These are phyloP conservation scores for Chlorella sp. DNA, from an alignment of 139 green algal genomes.

Conservation along the genomic window DNA sequence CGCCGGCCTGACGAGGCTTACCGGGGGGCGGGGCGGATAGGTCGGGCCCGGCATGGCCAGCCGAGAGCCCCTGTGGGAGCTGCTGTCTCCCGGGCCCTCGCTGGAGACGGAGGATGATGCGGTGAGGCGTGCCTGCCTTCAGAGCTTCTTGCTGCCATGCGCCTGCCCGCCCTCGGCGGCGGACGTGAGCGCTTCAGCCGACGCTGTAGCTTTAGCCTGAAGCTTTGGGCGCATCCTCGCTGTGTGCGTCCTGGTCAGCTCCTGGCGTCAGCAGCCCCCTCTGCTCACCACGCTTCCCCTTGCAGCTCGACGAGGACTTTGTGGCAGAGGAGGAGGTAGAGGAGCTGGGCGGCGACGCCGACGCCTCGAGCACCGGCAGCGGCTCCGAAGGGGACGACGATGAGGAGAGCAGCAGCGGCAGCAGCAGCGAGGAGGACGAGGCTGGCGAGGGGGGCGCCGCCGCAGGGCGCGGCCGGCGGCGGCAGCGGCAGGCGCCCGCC, in stretches of 20 bases:
- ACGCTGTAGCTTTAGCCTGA: no score
- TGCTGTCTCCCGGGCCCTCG: slow-evolving; percentile 22
- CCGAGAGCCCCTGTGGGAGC: not conserved
- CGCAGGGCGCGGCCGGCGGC: not conserved
- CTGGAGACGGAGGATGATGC: slow-evolving; percentile 32
- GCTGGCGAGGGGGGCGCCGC: no score
- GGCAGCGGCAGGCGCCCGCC: not conserved
- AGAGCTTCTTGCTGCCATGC: no score
- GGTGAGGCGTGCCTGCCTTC: not conserved
- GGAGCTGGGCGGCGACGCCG: not conserved
- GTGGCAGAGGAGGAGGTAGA: slow-evolving; percentile 4
- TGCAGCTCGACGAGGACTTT: slow-evolving; percentile 16
- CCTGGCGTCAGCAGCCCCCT: not conserved
- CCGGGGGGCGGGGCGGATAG: no score
- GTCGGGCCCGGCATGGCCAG: not conserved
- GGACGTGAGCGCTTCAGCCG: no score
- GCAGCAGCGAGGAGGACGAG: not conserved
- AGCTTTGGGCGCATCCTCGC: no score
- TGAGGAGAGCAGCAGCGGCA: not conserved
- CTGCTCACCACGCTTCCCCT: not conserved
- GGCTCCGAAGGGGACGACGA: not conserved
- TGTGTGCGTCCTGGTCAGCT: not conserved
- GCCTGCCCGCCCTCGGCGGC: no score
- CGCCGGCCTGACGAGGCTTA: no score
- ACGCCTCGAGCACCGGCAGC: not conserved